A percentile compares a stretch with the other conserved stretches of the same genome.
Evolutionary conservation across 805 yeast species (phyloP).

Genomic region (Candida tibetensis): DNA sequence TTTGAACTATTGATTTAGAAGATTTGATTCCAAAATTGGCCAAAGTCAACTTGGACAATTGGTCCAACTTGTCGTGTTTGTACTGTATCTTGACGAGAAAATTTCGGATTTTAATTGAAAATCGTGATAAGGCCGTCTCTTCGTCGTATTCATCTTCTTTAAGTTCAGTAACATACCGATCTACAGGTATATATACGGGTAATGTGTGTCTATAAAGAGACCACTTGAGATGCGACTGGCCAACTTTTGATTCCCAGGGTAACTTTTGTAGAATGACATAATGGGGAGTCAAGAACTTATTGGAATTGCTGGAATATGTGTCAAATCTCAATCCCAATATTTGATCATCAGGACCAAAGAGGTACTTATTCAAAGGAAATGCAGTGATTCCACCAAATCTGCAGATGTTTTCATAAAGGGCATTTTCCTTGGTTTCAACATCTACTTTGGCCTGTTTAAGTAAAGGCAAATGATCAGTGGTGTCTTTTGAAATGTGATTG

Average conservation of each 20-base stretch:
- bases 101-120: constrained; percentile 22
- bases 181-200: constrained; percentile 31
- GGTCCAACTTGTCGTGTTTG: constrained; percentile 29
- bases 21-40: constrained; percentile 6
- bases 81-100: constrained; percentile 26
- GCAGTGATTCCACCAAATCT: constrained; percentile 51
- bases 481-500: not conserved
- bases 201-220: constrained; percentile 34
- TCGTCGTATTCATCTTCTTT: constrained; percentile 10
- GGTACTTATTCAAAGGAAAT: constrained; percentile 44
- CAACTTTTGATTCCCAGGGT: constrained; percentile 5
- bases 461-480: not conserved
- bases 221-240: constrained; percentile 20
- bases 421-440: constrained; percentile 25
- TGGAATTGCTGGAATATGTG: constrained; percentile 24
- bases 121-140: constrained; percentile 16
- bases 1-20: constrained; percentile 9
- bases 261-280: constrained; percentile 41
- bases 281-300: constrained; percentile 39
- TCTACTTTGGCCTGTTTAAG: constrained; percentile 1
- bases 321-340: constrained; percentile 54
- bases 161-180: constrained; percentile 14
- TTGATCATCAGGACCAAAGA: constrained; percentile 26
- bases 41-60: constrained; percentile 9
- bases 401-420: constrained; percentile 45